Percentiles rank a stretch among this genome's conserved stretches.
These are phyloP conservation scores for Exophiala sideris DNA, from an alignment of 2,329 filamentous ascomycete genomes.

Conservation along the genomic window DNA sequence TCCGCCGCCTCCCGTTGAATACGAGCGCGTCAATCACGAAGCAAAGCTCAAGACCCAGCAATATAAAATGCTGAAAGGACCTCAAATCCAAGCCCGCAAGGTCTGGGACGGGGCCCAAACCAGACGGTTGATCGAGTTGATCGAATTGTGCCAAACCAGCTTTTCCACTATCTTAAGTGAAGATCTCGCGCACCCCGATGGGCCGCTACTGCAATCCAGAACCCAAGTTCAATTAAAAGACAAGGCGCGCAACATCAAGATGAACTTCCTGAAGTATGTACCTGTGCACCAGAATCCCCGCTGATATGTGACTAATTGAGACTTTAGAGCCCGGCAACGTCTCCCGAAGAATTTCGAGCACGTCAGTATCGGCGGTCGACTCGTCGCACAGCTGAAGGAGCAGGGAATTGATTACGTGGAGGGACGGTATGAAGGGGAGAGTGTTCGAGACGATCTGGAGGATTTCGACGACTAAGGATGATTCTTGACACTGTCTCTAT, in stretches of 20 bases:
- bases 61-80: slow-evolving; percentile 13
- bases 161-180: slow-evolving; percentile 48
- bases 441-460: slow-evolving; percentile 1
- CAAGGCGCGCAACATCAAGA: slow-evolving; percentile 54
- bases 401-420: slow-evolving; percentile 20
- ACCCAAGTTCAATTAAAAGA: slow-evolving; percentile 55
- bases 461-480: slow-evolving; percentile 6
- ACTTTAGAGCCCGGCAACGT: slow-evolving; percentile 8
- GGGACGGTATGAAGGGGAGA: background rate
- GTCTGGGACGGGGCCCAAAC: slow-evolving; percentile 41
- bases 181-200: slow-evolving; percentile 31
- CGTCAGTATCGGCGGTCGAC: slow-evolving; percentile 19
- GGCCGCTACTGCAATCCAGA: slow-evolving; percentile 37
- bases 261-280: slow-evolving; percentile 38
- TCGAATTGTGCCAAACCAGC: slow-evolving; percentile 43
- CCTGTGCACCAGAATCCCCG: background rate
- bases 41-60: slow-evolving; percentile 17
- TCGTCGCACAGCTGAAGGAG: slow-evolving; percentile 11
- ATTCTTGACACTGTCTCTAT: background rate
- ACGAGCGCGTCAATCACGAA: slow-evolving; percentile 8
- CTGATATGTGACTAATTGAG: background rate
- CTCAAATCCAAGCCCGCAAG: slow-evolving; percentile 19
- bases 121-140: slow-evolving; percentile 46
- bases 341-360: slow-evolving; percentile 21
- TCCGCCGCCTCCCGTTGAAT: background rate